These are phyloP conservation scores for Septoria linicola DNA, from an alignment of 2,329 filamentous ascomycete genomes.

Conservation along the genomic window DNA sequence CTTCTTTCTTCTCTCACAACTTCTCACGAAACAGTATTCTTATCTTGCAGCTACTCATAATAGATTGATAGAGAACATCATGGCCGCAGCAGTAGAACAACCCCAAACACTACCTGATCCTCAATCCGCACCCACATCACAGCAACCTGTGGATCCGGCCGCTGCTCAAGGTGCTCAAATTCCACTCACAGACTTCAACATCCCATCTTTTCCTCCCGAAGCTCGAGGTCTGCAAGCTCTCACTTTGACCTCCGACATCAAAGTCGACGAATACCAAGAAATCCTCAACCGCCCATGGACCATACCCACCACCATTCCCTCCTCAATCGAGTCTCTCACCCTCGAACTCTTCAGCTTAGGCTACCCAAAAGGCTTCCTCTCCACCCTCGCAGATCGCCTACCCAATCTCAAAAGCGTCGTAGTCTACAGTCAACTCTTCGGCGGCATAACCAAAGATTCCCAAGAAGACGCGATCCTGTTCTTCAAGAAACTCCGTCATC, in stretches of 20 bases:
- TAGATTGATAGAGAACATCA: not conserved
- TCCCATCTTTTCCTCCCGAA: conserved; percentile 48
- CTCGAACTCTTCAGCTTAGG: conserved; percentile 52
- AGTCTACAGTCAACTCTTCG: conserved; percentile 49
- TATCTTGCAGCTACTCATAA: conserved; percentile 6
- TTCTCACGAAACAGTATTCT: no score
- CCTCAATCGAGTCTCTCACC: conserved; percentile 45
- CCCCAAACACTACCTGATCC: conserved; percentile 3
- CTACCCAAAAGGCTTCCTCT: conserved; percentile 48
- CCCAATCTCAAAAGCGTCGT: conserved; percentile 47
- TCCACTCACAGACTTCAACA: conserved; percentile 46
- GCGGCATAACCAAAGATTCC: conserved; percentile 43
- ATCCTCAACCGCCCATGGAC: conserved; percentile 40
- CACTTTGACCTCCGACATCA: conserved; percentile 52
- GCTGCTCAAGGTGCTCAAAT: conserved; percentile 48
- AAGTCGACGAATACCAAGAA: conserved; percentile 47
- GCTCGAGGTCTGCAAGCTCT: conserved; percentile 47
- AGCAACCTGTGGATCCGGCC: conserved; percentile 12
- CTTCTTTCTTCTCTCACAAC: not conserved
- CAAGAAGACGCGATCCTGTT: conserved; percentile 44
- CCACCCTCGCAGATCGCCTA: conserved; percentile 41
- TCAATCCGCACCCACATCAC: not conserved
- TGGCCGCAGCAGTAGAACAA: conserved; percentile 9
- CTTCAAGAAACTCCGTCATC: conserved; percentile 39
- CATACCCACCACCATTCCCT: conserved; percentile 41